Evolutionary conservation across 371 early-diverging fungal genomes (phyloP), one percentile per base, ranked within the genome.

Genomic region (Amoeboaphelidium protococcarum): DNA sequence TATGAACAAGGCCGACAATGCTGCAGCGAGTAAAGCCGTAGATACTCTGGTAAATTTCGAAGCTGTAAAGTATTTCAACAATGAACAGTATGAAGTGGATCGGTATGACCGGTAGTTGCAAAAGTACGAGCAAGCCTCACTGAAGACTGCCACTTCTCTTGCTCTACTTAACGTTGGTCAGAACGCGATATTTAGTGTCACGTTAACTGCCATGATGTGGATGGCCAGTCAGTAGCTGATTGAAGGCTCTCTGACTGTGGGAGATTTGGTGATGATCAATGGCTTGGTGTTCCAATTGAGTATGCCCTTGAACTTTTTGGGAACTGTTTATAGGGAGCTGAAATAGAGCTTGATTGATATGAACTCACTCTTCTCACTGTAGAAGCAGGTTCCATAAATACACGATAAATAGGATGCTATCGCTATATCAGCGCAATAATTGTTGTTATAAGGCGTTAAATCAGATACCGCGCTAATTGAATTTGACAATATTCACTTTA

Each of bases 251-350:
- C 67, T 89, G 72, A 89, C 85, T 0, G 78, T 92, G 13, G 95
- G 95, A 41, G 95, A 94, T 59, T 69, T 94, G 1, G 95, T 94
- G 21, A 81, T 94, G 86, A 73, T 92, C 48, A 90, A 91, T 52
- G 87, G 88, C 21, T 73, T 90, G 21, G 80, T 94, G 20, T 91
- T 92, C 56, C 88, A 88, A 54, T 65, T 88, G 2, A 55, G 85
- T 0, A 65, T 89, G 61, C 92, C 92, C 16, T 71, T 92, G 41
- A 89, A 90, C 66, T 94, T 92, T 58, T 60, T 94, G 55, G 96
- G 96, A n/a, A 80, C 83, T 12, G 88, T 90, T 2, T 95, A 95
- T 55, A 72, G 96, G 47, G 94, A 90, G 60, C 69, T 85, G 23
- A 72, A 79, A 26, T 92, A 95, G 61, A 74, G 78, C 1, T 62